Evolutionary conservation across 176 grass and related monocot species (phyloP).

Genomic region (Areca catechu): DNA sequence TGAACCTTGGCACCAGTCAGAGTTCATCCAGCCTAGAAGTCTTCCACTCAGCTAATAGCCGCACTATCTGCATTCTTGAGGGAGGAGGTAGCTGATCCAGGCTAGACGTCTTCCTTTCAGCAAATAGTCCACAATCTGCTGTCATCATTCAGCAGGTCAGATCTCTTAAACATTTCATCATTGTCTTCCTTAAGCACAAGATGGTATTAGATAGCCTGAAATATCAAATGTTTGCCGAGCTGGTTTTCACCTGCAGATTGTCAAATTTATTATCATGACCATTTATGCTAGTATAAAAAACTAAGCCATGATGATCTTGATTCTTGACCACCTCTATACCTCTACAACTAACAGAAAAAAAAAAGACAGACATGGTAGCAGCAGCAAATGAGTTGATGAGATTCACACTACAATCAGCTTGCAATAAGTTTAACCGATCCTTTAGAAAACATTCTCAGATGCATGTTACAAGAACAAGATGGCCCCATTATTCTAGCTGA

Average conservation of each 20-base stretch:
- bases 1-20: slow-evolving; percentile 35
- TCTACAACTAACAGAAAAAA: slow-evolving; percentile 47
- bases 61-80: slow-evolving; percentile 34
- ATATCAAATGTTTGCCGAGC: slow-evolving; percentile 78
- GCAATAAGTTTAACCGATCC: no score
- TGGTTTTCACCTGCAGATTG: slow-evolving; percentile 60
- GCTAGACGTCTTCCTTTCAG: slow-evolving; percentile 24
- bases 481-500: no score
- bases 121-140: slow-evolving; percentile 62
- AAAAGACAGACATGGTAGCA: slow-evolving; percentile 68
- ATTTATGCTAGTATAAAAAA: slow-evolving; percentile 23
- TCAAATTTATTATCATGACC: slow-evolving; percentile 50
- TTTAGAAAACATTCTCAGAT: no score
- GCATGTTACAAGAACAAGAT: no score
- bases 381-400: slow-evolving; percentile 48
- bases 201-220: slow-evolving; percentile 72
- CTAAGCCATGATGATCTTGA: slow-evolving; percentile 40
- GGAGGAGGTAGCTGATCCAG: slow-evolving; percentile 67
- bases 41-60: slow-evolving; percentile 62
- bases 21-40: slow-evolving; percentile 30
- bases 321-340: slow-evolving; percentile 61
- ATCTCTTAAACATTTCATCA: slow-evolving; percentile 42
- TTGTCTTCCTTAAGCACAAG: slow-evolving; percentile 53
- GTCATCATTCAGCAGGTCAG: slow-evolving; percentile 58
- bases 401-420: no score